phyloP scores from a whole-genome alignment of 306 rosid genomes.

The Glycine soja region DNA sequence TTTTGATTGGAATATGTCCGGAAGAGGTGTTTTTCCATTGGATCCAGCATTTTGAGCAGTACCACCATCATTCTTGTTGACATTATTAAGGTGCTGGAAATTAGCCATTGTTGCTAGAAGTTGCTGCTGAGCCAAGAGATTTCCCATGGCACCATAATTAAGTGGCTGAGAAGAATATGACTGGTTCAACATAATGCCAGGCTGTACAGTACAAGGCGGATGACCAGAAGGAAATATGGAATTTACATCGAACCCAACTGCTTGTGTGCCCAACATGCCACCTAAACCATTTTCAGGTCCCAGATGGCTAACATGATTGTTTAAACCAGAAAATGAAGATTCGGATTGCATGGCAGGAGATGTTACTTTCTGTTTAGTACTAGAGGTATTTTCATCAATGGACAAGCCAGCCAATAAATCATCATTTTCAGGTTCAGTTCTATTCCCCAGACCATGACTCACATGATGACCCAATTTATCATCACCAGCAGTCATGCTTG shows the following conservation, averaged over 20 bases:
- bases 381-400: neutral
- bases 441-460: constrained; percentile 46
- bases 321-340: constrained; percentile 13
- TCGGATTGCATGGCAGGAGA: constrained; percentile 25
- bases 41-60: neutral
- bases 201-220: neutral
- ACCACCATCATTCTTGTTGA: constrained; percentile 1
- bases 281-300: constrained; percentile 3
- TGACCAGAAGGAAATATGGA: neutral
- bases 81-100: constrained; percentile 7
- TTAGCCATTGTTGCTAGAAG: constrained; percentile 22
- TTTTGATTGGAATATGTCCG: constrained; percentile 31
- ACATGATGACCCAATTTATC: constrained; percentile 34
- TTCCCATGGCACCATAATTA: constrained; percentile 25
- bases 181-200: constrained; percentile 18
- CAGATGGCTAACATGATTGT: neutral
- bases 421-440: constrained; percentile 4
- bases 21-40: constrained; percentile 23
- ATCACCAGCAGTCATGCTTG: constrained; percentile 51
- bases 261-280: constrained; percentile 13
- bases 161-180: constrained; percentile 14
- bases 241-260: constrained; percentile 16
- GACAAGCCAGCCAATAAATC: constrained; percentile 23
- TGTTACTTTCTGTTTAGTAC: constrained; percentile 24
- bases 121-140: constrained; percentile 35